These are phyloP conservation scores for Plasmodium coatneyi DNA, from an alignment of 169 alveolate species.

Conservation along the genomic window DNA sequence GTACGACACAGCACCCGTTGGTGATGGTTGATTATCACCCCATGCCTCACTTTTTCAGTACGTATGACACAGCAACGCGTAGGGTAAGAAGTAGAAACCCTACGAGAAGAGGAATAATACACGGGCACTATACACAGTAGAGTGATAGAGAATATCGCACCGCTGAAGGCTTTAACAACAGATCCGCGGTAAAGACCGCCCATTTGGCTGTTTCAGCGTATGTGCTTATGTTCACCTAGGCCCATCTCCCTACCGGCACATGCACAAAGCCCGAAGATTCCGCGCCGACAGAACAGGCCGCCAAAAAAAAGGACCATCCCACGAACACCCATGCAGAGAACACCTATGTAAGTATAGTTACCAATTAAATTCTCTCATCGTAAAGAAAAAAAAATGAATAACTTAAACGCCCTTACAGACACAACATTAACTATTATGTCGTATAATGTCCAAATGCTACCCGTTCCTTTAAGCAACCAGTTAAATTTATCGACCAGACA, in stretches of 20 bases:
- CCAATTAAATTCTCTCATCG: too few species aligned
- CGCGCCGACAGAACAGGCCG: neutral
- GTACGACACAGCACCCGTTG: neutral
- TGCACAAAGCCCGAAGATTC: neutral
- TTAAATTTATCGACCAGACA: constrained; percentile 17
- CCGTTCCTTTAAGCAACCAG: constrained; percentile 31
- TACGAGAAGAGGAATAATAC: neutral
- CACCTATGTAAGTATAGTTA: too few species aligned
- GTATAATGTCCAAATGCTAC: constrained; percentile 81
- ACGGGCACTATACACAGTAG: neutral
- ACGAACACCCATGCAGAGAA: too few species aligned
- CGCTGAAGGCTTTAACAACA: neutral
- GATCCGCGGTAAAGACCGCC: neutral
- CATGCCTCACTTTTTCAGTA: neutral
- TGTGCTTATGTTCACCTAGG: neutral
- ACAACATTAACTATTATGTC: constrained; percentile 73
- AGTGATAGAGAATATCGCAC: neutral
- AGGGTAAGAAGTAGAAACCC: neutral
- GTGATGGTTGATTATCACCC: too few species aligned
- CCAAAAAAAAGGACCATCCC: too few species aligned
- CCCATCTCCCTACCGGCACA: neutral
- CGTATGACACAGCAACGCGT: neutral
- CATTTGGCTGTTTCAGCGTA: neutral
- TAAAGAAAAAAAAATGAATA: constrained; percentile 6
- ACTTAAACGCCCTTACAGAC: neutral